phyloP scores from a whole-genome alignment of 768 basidiomycete species.

The Panaeolus papilionaceus region DNA sequence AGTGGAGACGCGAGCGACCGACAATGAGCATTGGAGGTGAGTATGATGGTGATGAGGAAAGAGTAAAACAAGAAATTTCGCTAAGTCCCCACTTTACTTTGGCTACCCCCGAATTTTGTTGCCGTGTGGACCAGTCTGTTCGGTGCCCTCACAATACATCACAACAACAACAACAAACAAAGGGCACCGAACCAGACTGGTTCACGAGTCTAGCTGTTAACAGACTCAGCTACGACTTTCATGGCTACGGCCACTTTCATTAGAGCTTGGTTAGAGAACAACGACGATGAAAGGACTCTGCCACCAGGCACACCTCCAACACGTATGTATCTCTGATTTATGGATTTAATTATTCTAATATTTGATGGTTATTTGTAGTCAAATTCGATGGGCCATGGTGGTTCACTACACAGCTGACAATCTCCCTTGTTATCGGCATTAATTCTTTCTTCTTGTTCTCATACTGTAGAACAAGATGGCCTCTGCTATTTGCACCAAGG shows the following conservation, averaged over 20 bases:
- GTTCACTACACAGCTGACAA: conserved; percentile 89
- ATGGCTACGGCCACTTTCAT: conserved; percentile 29
- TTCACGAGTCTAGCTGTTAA: too few species aligned
- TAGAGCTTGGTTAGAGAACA: conserved; percentile 34
- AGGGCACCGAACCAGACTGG: too few species aligned
- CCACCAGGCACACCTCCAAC: conserved; percentile 73
- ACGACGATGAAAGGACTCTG: conserved; percentile 46
- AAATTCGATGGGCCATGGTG: conserved; percentile 88
- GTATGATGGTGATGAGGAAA: too few species aligned
- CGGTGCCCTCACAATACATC: too few species aligned
- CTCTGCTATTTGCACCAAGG: conserved; percentile 88
- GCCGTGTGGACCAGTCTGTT: too few species aligned
- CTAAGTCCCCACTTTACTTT: too few species aligned
- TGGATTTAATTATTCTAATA: conserved; percentile 9
- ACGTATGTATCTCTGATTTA: conserved; percentile 43
- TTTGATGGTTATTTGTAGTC: conserved; percentile 43
- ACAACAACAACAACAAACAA: too few species aligned
- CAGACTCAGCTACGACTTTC: conserved; percentile 19
- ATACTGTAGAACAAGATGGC: conserved; percentile 87
- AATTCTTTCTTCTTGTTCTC: conserved; percentile 88
- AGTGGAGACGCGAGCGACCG: too few species aligned
- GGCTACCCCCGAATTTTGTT: too few species aligned
- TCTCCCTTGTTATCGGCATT: conserved; percentile 81
- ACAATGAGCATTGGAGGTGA: too few species aligned
- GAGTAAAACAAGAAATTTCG: too few species aligned